Percentiles rank a stretch among this genome's conserved stretches.
Evolutionary conservation across 2,329 filamentous ascomycete species (phyloP).

Genomic region (Blumeriella jaapii): DNA sequence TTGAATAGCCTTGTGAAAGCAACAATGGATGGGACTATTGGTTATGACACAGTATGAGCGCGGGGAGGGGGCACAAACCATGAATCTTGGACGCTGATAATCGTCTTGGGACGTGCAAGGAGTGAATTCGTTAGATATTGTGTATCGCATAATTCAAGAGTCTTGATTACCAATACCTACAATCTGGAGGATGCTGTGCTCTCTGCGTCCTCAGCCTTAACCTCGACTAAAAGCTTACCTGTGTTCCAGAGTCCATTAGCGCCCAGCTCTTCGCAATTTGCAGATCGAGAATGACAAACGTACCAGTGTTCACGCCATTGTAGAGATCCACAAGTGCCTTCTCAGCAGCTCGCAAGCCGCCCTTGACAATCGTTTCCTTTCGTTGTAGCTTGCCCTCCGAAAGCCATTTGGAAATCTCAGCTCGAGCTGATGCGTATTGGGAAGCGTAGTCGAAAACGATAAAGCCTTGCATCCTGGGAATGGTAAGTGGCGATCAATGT

Average conservation of each 20-base stretch:
- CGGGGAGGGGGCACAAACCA: too few species aligned
- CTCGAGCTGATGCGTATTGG: slow-evolving; percentile 44
- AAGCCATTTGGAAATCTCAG: slow-evolving; percentile 56
- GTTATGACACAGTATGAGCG: too few species aligned
- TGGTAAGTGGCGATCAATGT: background rate
- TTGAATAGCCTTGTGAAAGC: too few species aligned
- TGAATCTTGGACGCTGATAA: too few species aligned
- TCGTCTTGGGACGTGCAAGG: too few species aligned
- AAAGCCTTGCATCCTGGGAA: slow-evolving; percentile 53
- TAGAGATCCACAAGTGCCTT: slow-evolving; percentile 53
- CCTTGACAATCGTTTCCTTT: slow-evolving; percentile 58
- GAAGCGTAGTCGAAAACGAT: slow-evolving; percentile 57
- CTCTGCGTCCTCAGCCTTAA: slow-evolving; percentile 29
- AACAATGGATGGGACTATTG: too few species aligned
- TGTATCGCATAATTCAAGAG: background rate
- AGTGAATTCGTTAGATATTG: too few species aligned
- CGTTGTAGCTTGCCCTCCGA: slow-evolving; percentile 59
- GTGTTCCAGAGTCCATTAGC: background rate
- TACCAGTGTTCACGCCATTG: slow-evolving; percentile 58
- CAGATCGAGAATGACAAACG: slow-evolving; percentile 4
- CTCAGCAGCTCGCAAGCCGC: slow-evolving; percentile 54
- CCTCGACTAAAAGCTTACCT: slow-evolving; percentile 44
- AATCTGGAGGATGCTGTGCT: slow-evolving; percentile 4
- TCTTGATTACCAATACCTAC: background rate
- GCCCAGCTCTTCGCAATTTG: background rate